These are phyloP conservation scores for Cephalotrichum gorgonifer DNA, from an alignment of 2,329 filamentous ascomycete species.

Conservation along the genomic window DNA sequence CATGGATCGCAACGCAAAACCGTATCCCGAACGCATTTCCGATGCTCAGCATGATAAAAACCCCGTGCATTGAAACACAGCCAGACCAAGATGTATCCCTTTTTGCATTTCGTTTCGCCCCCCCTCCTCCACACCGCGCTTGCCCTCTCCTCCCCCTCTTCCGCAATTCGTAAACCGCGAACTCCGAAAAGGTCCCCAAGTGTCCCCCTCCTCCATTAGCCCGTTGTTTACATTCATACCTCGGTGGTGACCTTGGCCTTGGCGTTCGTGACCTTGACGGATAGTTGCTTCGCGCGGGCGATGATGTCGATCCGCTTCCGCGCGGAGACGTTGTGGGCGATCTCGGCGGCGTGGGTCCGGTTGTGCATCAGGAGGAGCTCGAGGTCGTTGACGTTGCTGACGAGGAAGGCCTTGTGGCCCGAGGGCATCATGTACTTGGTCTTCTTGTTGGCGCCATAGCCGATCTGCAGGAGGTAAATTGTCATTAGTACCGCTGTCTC, in stretches of 20 bases:
- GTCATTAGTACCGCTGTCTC: too few relatives aligned
- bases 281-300: constrained; percentile 91
- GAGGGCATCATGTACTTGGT: constrained; percentile 98
- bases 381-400: constrained; percentile 92
- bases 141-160: background rate
- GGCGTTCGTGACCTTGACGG: constrained; percentile 99
- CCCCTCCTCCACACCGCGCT: background rate
- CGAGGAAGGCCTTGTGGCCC: constrained; percentile 99
- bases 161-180: background rate
- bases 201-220: background rate
- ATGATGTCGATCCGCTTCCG: constrained; percentile 98
- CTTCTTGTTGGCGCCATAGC: constrained; percentile 99
- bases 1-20: constrained; percentile 4
- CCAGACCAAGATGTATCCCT: constrained; percentile 1
- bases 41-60: constrained; percentile 3
- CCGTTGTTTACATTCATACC: constrained; percentile 42
- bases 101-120: constrained; percentile 1
- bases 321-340: constrained; percentile 95
- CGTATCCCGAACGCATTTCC: background rate
- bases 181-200: too few relatives aligned
- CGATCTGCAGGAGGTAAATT: constrained; percentile 61
- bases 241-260: constrained; percentile 99
- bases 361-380: constrained; percentile 99
- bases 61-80: constrained; percentile 1
- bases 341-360: constrained; percentile 97